Evolutionary conservation across 371 early-diverging fungal species (phyloP).

Genomic region (Ordospora colligata): DNA sequence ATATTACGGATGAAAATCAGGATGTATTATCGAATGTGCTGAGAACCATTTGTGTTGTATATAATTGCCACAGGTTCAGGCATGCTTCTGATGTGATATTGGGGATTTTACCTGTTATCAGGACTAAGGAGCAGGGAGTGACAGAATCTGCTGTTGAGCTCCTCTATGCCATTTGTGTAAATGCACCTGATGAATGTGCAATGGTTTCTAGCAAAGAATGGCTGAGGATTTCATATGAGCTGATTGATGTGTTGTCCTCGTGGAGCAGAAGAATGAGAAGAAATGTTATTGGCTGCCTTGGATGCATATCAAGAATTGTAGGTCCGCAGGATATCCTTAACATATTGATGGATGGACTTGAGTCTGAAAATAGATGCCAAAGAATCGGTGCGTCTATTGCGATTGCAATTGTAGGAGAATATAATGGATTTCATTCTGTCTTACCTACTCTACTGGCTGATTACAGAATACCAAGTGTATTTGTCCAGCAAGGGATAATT

Average conservation of each 20-base stretch:
- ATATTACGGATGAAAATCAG: background rate
- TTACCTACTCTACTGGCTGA: slow-evolving; percentile 91
- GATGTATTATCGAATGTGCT: background rate
- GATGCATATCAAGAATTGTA: slow-evolving; percentile 92
- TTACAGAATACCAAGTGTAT: slow-evolving; percentile 86
- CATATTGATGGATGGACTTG: slow-evolving; percentile 83
- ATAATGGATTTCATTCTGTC: slow-evolving; percentile 67
- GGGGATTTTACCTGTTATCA: background rate
- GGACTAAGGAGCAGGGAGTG: background rate
- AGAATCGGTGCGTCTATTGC: slow-evolving; percentile 92
- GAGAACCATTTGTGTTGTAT: background rate
- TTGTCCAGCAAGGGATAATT: slow-evolving; percentile 90
- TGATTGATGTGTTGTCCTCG: slow-evolving; percentile 83
- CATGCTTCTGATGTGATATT: background rate
- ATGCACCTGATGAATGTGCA: background rate
- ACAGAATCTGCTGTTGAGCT: background rate
- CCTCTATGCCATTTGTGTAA: background rate
- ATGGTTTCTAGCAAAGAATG: slow-evolving; percentile 68
- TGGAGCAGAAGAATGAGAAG: slow-evolving; percentile 84
- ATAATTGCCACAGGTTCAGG: background rate
- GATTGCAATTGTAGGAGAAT: slow-evolving; percentile 71
- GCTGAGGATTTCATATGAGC: slow-evolving; percentile 93
- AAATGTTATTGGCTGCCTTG: slow-evolving; percentile 85
- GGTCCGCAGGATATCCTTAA: slow-evolving; percentile 94
- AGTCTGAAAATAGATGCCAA: slow-evolving; percentile 90